Conservation (phyloP, 2,329 filamentous ascomycete species). For the Aureobasidium sp. region DNA sequence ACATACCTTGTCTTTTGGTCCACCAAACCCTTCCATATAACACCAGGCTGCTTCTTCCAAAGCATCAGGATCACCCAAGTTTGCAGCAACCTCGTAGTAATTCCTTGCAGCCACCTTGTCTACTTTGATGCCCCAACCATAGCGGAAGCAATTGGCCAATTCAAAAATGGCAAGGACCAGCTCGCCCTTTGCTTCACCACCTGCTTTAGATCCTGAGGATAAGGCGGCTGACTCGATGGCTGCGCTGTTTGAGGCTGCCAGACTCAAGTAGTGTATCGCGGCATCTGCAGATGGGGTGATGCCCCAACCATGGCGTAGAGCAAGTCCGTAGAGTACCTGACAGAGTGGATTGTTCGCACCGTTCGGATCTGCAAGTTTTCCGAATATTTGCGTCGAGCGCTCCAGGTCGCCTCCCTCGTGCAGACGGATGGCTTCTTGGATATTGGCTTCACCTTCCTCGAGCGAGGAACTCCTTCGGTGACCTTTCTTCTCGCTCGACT, state of each 20-base stretch:
- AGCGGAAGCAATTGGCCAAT: slow-evolving; percentile 81
- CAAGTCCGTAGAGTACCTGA: slow-evolving; percentile 91
- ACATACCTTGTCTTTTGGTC: slow-evolving; percentile 96
- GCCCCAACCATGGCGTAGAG: slow-evolving; percentile 91
- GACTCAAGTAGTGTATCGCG: slow-evolving; percentile 76
- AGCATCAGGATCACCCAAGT: slow-evolving; percentile 90
- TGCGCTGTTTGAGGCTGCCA: slow-evolving; percentile 84
- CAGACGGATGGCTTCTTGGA: slow-evolving; percentile 90
- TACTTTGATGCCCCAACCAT: slow-evolving; percentile 85
- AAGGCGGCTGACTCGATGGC: slow-evolving; percentile 78
- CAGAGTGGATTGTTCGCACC: slow-evolving; percentile 87
- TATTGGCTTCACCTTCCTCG: slow-evolving; percentile 46
- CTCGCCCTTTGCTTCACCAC: slow-evolving; percentile 91
- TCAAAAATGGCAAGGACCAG: slow-evolving; percentile 95
- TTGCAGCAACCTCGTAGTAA: slow-evolving; percentile 97
- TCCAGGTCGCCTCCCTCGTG: slow-evolving; percentile 78
- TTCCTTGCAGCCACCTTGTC: slow-evolving; percentile 77
- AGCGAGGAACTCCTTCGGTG: slow-evolving; percentile 15
- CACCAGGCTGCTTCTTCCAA: slow-evolving; percentile 98
- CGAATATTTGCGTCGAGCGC: slow-evolving; percentile 78
- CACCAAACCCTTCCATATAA: slow-evolving; percentile 92
- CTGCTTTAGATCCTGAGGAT: slow-evolving; percentile 80
- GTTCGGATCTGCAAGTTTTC: slow-evolving; percentile 67
- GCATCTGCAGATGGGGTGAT: slow-evolving; percentile 61
- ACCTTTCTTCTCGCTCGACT: not conserved